phyloP scores from a whole-genome alignment of 2,329 filamentous ascomycete genomes.

The Penicillium decumbens region DNA sequence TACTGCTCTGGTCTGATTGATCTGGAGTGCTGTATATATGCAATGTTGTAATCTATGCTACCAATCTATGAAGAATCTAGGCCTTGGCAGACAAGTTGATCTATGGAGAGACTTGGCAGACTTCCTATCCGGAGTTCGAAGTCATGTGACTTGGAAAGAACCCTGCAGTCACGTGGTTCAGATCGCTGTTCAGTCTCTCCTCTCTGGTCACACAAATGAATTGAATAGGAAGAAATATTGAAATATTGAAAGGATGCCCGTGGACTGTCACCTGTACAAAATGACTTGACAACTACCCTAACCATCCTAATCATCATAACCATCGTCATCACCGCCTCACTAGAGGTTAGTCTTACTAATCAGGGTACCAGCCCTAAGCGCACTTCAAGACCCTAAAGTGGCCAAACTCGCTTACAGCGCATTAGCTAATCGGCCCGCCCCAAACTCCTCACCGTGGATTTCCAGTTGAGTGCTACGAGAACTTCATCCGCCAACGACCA shows the following conservation, averaged over 20 bases:
- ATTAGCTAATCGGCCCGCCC: slow-evolving; percentile 42
- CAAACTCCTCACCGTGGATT: slow-evolving; percentile 41
- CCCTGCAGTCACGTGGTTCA: neutral
- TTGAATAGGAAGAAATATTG: neutral
- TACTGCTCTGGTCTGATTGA: slow-evolving; percentile 2
- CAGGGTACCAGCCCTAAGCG: slow-evolving; percentile 32
- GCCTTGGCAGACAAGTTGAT: neutral
- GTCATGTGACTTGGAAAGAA: neutral
- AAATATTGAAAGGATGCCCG: neutral
- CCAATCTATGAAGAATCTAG: neutral
- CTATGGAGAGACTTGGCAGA: neutral
- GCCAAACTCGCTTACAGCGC: slow-evolving; percentile 37
- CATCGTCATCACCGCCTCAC: neutral
- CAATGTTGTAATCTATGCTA: neutral
- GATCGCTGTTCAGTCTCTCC: neutral
- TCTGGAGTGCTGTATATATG: neutral
- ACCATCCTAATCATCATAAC: neutral
- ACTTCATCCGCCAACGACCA: slow-evolving; percentile 45
- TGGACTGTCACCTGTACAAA: neutral
- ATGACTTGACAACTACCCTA: neutral
- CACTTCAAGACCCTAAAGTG: slow-evolving; percentile 18
- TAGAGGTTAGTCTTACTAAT: slow-evolving; percentile 3
- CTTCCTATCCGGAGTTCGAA: neutral
- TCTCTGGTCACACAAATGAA: neutral
- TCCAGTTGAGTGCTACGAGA: slow-evolving; percentile 39